These are phyloP conservation scores for Cyclotella atomus DNA, from an alignment of 108 stramenopile species.

Conservation along the genomic window DNA sequence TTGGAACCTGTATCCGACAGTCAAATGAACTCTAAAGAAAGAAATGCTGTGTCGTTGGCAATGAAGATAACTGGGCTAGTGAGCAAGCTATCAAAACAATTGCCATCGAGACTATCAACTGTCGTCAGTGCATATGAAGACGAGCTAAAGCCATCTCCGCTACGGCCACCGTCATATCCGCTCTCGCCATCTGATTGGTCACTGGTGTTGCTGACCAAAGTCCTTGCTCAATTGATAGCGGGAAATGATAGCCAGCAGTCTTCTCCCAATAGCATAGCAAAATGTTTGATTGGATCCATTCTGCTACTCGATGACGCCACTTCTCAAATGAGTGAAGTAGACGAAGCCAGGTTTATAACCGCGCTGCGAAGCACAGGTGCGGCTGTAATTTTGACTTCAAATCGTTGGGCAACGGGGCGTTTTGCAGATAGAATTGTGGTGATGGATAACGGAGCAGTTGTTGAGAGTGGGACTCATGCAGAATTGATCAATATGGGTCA, in stretches of 20 bases:
- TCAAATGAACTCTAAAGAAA: constrained; percentile 54
- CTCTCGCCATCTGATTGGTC: constrained; percentile 90
- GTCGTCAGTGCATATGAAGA: constrained; percentile 84
- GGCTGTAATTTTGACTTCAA: constrained; percentile 76
- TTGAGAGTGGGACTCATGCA: constrained; percentile 84
- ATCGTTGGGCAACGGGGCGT: constrained; percentile 83
- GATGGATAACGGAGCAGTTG: constrained; percentile 73
- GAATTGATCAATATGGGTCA: constrained; percentile 81
- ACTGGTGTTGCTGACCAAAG: constrained; percentile 71
- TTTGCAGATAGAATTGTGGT: constrained; percentile 84
- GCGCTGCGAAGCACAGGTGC: constrained; percentile 78
- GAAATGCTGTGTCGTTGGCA: constrained; percentile 63
- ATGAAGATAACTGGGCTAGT: constrained; percentile 83
- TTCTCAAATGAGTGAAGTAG: constrained; percentile 69
- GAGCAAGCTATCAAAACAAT: constrained; percentile 55
- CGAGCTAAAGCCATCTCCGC: constrained; percentile 67
- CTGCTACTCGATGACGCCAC: constrained; percentile 84
- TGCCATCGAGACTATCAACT: constrained; percentile 79
- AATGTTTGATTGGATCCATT: constrained; percentile 79
- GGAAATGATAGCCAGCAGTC: constrained; percentile 72
- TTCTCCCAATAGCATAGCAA: constrained; percentile 61
- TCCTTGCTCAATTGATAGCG: constrained; percentile 78
- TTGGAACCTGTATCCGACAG: constrained; percentile 68
- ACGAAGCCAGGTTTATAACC: constrained; percentile 69
- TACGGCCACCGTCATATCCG: constrained; percentile 56